Conservation (phyloP, 768 basidiomycete species). For the Russula virescens region DNA sequence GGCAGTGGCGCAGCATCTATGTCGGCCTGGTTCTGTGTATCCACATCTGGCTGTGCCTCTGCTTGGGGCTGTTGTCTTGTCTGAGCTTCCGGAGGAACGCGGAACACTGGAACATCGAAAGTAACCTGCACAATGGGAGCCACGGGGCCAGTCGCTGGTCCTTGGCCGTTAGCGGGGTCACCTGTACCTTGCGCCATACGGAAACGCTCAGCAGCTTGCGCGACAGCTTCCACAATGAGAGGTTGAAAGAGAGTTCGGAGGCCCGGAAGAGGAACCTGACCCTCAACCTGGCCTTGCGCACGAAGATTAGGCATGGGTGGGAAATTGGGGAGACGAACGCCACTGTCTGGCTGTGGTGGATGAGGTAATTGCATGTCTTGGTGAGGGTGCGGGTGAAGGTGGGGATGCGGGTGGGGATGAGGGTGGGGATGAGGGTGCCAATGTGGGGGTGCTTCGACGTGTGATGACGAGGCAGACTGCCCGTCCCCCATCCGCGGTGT, state of each 20-base stretch:
- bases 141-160: background rate
- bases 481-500: background rate
- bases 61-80: constrained; percentile 6
- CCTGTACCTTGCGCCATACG: constrained; percentile 11
- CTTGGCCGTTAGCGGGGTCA: background rate
- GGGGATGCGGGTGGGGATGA: background rate
- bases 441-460: background rate
- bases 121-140: constrained; percentile 16
- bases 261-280: constrained; percentile 19
- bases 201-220: constrained; percentile 15
- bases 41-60: background rate
- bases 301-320: constrained; percentile 17
- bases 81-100: constrained; percentile 6
- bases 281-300: constrained; percentile 19
- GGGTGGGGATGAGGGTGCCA: background rate
- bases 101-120: constrained; percentile 17
- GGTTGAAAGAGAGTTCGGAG: constrained; percentile 23
- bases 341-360: background rate
- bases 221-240: constrained; percentile 14
- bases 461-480: background rate
- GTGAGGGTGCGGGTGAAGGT: background rate
- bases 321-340: constrained; percentile 8
- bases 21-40: background rate
- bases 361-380: background rate
- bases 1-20: background rate